Conservation (phyloP, 1,284 basidiomycete species). For the Ustilago hordei region DNA sequence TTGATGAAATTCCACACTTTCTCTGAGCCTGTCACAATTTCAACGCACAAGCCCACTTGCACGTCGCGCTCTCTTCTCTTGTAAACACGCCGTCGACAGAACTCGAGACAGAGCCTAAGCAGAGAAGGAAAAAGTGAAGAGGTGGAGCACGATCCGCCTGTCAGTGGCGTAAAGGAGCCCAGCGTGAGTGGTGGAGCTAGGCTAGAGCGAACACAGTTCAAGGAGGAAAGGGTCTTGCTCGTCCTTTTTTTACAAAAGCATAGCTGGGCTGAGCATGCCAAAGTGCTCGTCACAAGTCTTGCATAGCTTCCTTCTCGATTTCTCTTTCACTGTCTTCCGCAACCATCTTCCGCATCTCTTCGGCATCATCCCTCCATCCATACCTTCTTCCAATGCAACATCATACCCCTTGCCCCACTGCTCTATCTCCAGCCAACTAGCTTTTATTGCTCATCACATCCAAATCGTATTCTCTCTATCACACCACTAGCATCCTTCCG, state of each 20-base stretch:
- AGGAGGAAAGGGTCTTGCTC: background rate
- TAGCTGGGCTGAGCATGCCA: conserved; percentile 3
- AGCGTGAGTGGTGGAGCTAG: background rate
- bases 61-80: conserved; percentile 14
- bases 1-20: conserved; percentile 30
- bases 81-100: background rate
- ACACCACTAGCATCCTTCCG: conserved; percentile 3
- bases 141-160: background rate
- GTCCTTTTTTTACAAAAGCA: background rate
- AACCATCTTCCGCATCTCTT: conserved; percentile 3
- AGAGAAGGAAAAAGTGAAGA: background rate
- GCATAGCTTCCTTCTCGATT: conserved; percentile 1
- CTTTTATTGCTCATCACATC: background rate
- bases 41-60: conserved; percentile 12
- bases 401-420: background rate
- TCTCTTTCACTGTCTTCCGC: background rate
- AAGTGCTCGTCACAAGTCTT: background rate
- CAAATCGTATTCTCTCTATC: background rate
- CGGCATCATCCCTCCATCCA: background rate
- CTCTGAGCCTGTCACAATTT: conserved; percentile 12
- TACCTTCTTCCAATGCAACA: background rate
- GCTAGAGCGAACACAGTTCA: background rate
- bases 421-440: background rate
- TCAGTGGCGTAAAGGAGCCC: conserved; percentile 16
- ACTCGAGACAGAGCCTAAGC: background rate